phyloP scores from a whole-genome alignment of 768 basidiomycete genomes.

The Leccinum longicurvipes region DNA sequence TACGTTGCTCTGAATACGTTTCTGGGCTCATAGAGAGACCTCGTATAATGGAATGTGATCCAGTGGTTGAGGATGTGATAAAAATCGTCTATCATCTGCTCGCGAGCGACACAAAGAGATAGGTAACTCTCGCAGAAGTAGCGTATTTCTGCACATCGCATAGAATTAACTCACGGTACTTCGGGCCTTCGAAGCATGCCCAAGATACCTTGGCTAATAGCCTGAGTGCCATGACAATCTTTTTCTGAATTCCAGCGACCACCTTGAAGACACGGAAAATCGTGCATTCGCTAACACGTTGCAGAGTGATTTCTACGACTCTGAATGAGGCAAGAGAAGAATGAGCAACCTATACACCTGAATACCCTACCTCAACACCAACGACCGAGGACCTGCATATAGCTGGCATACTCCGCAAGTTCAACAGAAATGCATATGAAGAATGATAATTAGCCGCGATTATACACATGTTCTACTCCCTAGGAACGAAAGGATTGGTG shows the following conservation, averaged over 20 bases:
- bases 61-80: neutral
- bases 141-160: neutral
- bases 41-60: too few species aligned
- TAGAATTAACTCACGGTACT: too few species aligned
- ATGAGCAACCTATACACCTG: neutral
- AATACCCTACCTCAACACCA: neutral
- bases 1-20: neutral
- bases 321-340: neutral
- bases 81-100: neutral
- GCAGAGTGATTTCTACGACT: neutral
- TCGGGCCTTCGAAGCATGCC: too few species aligned
- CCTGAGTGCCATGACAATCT: neutral
- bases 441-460: constrained; percentile 2
- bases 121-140: neutral
- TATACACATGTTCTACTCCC: constrained; percentile 43
- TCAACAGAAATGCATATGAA: constrained; percentile 1
- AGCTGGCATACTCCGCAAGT: neutral
- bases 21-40: neutral
- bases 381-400: neutral
- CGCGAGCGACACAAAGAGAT: neutral
- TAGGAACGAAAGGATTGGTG: constrained; percentile 78
- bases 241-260: neutral
- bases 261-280: neutral
- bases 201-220: neutral
- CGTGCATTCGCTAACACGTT: neutral